Percentiles rank a stretch among this genome's conserved stretches.
Evolutionary conservation across 129 eudicot genomes (phyloP).

Genomic region (Escallonia rubra): DNA sequence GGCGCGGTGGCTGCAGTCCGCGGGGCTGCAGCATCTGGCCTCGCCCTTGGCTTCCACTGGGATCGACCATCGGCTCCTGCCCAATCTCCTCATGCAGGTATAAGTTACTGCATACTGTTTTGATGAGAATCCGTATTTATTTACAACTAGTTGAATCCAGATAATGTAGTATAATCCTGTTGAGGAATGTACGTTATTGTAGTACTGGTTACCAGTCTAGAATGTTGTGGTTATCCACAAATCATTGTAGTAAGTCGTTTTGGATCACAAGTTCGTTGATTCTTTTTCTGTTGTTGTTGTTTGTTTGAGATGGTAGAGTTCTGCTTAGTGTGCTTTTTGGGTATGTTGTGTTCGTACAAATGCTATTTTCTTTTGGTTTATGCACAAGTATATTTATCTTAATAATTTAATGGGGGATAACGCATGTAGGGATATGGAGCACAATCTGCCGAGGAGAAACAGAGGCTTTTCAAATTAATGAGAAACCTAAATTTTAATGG

Average conservation of each 20-base stretch:
- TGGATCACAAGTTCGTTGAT: too few species aligned
- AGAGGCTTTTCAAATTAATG: conserved; percentile 88
- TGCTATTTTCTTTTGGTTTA: too few species aligned
- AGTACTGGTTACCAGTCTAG: too few species aligned
- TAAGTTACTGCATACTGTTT: background rate
- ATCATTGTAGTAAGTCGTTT: too few species aligned
- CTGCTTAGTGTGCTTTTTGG: too few species aligned
- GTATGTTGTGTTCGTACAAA: too few species aligned
- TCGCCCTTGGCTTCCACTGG: conserved; percentile 85
- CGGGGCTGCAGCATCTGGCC: conserved; percentile 99
- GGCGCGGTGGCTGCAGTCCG: conserved; percentile 99
- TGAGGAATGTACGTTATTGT: too few species aligned
- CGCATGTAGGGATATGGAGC: conserved; percentile 89
- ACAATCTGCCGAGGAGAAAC: conserved; percentile 97
- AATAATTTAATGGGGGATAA: background rate
- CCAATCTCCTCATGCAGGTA: conserved; percentile 97
- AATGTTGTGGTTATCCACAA: too few species aligned
- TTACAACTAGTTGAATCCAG: background rate
- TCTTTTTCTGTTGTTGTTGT: too few species aligned
- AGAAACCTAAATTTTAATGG: conserved; percentile 84
- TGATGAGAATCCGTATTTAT: background rate
- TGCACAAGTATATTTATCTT: too few species aligned
- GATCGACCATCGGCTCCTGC: conserved; percentile 60
- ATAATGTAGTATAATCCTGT: background rate
- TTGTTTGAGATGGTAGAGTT: too few species aligned